phyloP scores from a whole-genome alignment of 441 rosid genomes.

The Erodium moschatum region DNA sequence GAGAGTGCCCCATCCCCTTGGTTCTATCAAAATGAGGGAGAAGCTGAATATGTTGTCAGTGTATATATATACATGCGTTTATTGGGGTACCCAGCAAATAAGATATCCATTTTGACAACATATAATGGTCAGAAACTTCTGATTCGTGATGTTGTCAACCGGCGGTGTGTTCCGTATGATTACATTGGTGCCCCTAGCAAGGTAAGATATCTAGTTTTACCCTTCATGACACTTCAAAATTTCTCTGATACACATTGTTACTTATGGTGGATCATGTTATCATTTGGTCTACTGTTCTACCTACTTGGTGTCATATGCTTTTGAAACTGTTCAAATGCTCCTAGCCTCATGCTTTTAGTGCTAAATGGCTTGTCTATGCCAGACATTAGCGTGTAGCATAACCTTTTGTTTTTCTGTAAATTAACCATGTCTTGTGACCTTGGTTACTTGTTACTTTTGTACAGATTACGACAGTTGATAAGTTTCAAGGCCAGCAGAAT shows the following conservation, averaged over 20 bases:
- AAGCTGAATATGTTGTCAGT: constrained; percentile 93
- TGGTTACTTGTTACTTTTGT: constrained; percentile 12
- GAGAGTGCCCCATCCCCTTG: constrained; percentile 95
- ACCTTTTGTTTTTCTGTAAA: background rate
- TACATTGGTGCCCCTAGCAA: constrained; percentile 93
- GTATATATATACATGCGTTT: constrained; percentile 96
- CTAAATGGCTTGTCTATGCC: background rate
- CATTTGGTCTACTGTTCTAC: background rate
- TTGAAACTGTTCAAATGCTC: constrained; percentile 6
- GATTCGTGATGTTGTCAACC: constrained; percentile 93
- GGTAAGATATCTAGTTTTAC: constrained; percentile 32
- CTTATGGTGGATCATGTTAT: background rate
- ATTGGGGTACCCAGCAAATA: constrained; percentile 89
- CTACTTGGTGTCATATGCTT: background rate
- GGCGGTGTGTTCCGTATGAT: constrained; percentile 75
- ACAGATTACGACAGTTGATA: constrained; percentile 94
- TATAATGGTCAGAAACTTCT: constrained; percentile 97
- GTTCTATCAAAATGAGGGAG: constrained; percentile 99
- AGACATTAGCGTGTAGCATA: background rate
- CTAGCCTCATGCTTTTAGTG: background rate
- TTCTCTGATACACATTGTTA: background rate
- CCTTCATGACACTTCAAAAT: background rate
- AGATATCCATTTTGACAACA: constrained; percentile 94
- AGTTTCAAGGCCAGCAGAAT: constrained; percentile 99
- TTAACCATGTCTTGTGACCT: background rate